Percentiles rank a stretch among this genome's conserved stretches.
These are phyloP conservation scores for Quillaja saponaria DNA, from an alignment of 306 rosid genomes.

Conservation along the genomic window DNA sequence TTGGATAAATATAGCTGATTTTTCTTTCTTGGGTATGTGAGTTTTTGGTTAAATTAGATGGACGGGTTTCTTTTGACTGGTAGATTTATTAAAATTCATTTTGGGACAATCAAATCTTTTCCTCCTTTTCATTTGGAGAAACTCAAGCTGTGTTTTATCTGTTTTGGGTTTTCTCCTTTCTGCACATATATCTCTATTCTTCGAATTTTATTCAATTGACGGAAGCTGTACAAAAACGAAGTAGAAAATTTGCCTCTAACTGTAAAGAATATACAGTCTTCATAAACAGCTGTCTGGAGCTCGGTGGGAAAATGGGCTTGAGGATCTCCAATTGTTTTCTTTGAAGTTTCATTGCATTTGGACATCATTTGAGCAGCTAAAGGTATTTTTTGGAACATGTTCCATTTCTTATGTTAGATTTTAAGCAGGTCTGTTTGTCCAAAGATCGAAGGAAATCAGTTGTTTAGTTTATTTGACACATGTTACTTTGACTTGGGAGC, in stretches of 20 bases:
- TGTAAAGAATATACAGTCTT: constrained; percentile 21
- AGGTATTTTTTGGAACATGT: constrained; percentile 28
- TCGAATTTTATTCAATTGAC: constrained; percentile 27
- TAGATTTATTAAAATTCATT: constrained; percentile 34
- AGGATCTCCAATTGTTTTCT: constrained; percentile 16
- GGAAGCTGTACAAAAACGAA: constrained; percentile 14
- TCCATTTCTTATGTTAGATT: constrained; percentile 34
- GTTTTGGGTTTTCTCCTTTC: constrained; percentile 31
- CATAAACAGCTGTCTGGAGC: constrained; percentile 15
- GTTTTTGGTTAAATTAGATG: constrained; percentile 46
- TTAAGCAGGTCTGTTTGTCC: constrained; percentile 23
- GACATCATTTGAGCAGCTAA: constrained; percentile 27
- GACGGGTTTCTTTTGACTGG: constrained; percentile 38
- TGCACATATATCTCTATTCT: constrained; percentile 19
- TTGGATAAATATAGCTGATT: constrained; percentile 28
- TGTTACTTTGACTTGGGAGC: constrained; percentile 4
- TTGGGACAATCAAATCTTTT: constrained; percentile 40
- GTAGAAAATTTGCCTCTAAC: not conserved
- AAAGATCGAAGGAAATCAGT: constrained; percentile 26
- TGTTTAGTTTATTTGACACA: constrained; percentile 17
- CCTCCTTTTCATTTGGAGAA: constrained; percentile 41
- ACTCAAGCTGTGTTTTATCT: constrained; percentile 54
- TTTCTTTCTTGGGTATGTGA: constrained; percentile 20
- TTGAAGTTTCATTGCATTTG: constrained; percentile 32
- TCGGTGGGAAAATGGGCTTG: constrained; percentile 26